Percentiles rank a stretch among this genome's conserved stretches.
Conservation (phyloP, 257 asterid species). For the Galeopsis tetrahit region DNA sequence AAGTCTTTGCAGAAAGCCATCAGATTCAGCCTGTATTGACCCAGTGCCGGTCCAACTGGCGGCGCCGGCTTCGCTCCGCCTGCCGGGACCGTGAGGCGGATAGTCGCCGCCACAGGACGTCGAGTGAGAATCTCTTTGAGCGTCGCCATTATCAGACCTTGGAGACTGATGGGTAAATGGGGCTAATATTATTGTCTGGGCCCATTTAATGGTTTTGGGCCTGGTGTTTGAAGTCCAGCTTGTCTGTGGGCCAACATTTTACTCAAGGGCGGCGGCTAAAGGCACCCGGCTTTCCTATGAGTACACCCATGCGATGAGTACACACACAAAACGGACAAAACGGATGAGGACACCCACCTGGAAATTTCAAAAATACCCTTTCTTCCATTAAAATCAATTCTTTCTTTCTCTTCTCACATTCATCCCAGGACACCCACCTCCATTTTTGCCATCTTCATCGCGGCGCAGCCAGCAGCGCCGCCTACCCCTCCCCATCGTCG, state of each 20-base stretch:
- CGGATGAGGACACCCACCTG: no score
- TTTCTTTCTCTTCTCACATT: no score
- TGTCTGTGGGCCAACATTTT: not conserved
- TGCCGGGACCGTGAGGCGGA: constrained; percentile 86
- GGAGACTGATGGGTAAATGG: not conserved
- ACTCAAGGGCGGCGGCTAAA: no score
- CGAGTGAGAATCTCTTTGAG: constrained; percentile 81
- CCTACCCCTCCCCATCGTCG: no score
- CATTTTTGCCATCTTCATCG: no score
- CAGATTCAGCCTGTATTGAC: constrained; percentile 82
- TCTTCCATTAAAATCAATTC: no score
- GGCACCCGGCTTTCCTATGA: no score
- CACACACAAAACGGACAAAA: no score
- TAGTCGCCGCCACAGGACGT: constrained; percentile 88
- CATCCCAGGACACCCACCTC: no score
- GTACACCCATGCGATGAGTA: no score
- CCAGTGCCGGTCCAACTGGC: constrained; percentile 25
- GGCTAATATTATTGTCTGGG: not conserved
- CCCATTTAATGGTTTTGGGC: constrained; percentile 10
- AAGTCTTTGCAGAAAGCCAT: constrained; percentile 97
- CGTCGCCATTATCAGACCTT: constrained; percentile 54
- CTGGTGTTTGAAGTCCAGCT: not conserved
- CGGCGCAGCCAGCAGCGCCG: no score
- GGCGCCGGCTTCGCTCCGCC: constrained; percentile 49
- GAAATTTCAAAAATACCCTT: no score